Percentiles rank a stretch among this genome's conserved stretches.
Conservation (phyloP, 805 yeast species). For the Nakazawaea peltata region DNA sequence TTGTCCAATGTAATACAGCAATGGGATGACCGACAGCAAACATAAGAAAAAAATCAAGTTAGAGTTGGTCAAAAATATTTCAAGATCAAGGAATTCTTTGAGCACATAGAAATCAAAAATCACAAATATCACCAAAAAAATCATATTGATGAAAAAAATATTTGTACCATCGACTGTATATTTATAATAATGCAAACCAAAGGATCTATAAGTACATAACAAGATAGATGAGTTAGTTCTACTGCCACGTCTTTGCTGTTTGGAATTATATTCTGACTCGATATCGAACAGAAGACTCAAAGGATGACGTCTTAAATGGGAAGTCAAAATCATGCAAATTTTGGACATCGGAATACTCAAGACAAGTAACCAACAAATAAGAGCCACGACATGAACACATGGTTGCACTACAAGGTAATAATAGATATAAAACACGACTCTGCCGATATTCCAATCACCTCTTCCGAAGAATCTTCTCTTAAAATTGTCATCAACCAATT, state of each 20-base stretch:
- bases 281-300: conserved; percentile 71
- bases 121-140: conserved; percentile 73
- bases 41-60: conserved; percentile 66
- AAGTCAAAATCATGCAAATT: conserved; percentile 55
- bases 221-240: conserved; percentile 48
- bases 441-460: conserved; percentile 83
- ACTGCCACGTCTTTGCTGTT: conserved; percentile 14
- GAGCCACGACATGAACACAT: conserved; percentile 41
- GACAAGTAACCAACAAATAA: conserved; percentile 72
- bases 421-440: conserved; percentile 65
- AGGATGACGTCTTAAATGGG: conserved; percentile 85
- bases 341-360: conserved; percentile 94
- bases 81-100: conserved; percentile 34
- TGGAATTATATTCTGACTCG: conserved; percentile 41
- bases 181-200: conserved; percentile 90
- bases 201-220: conserved; percentile 85
- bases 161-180: conserved; percentile 96
- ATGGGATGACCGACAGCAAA: conserved; percentile 78
- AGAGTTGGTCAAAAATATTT: conserved; percentile 47
- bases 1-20: conserved; percentile 96
- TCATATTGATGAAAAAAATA: conserved; percentile 80
- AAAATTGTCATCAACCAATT: conserved; percentile 15
- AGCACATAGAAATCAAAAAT: conserved; percentile 68
- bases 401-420: conserved; percentile 72
- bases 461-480: conserved; percentile 70